Conservation (phyloP, 179 eudicot genomes). For the Beta macrorhiza region DNA sequence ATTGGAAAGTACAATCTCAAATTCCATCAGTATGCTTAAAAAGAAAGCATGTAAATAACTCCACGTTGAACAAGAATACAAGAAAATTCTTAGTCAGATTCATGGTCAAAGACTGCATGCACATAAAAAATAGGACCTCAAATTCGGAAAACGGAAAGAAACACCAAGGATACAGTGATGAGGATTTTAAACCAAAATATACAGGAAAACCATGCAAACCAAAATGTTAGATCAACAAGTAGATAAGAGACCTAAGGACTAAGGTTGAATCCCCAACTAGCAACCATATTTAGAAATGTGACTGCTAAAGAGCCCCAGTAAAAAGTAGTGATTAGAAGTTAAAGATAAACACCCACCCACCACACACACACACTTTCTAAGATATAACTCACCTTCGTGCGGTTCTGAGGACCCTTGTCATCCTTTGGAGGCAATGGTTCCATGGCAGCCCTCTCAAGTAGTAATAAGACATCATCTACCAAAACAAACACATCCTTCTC, state of each 20-base stretch:
- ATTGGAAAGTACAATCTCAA: too few relatives aligned
- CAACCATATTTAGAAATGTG: neutral
- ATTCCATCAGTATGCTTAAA: too few relatives aligned
- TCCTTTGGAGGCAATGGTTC: constrained; percentile 98
- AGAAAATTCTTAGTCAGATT: neutral
- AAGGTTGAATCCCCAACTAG: too few relatives aligned
- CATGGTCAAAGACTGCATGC: neutral
- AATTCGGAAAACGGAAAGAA: neutral
- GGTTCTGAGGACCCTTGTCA: constrained; percentile 97
- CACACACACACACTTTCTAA: too few relatives aligned
- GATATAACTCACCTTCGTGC: constrained; percentile 68
- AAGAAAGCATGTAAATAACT: too few relatives aligned
- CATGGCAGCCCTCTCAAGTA: constrained; percentile 84
- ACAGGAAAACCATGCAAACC: neutral
- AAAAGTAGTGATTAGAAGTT: neutral
- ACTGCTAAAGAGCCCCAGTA: neutral
- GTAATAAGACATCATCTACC: constrained; percentile 78
- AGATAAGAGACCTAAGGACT: neutral
- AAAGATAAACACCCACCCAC: neutral
- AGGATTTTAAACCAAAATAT: neutral
- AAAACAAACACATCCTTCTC: constrained; percentile 80
- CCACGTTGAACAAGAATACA: neutral
- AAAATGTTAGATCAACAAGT: neutral
- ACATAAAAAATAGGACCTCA: neutral
- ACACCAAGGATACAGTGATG: neutral